phyloP scores from a whole-genome alignment of 208 protist species.

The Tritrichomonas foetus region DNA sequence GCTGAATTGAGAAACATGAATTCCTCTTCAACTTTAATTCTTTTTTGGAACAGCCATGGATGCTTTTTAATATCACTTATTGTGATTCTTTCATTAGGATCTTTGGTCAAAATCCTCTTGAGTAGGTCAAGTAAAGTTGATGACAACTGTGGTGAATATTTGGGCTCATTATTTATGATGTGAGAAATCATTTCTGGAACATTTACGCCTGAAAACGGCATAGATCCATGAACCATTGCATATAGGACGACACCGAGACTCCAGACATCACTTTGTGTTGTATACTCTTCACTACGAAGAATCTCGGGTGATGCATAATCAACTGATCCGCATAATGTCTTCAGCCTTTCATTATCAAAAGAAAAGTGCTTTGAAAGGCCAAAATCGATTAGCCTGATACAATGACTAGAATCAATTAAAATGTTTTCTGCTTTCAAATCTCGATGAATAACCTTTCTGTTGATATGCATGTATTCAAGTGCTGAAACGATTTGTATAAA shows the following conservation, averaged over 20 bases:
- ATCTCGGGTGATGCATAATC: neutral
- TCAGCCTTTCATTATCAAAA: neutral
- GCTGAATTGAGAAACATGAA: too few species aligned
- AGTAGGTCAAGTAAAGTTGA: neutral
- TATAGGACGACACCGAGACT: neutral
- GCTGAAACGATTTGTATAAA: neutral
- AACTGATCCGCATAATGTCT: neutral
- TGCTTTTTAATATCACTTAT: too few species aligned
- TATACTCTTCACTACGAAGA: neutral
- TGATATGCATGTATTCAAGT: neutral
- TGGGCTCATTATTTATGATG: neutral
- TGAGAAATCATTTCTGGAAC: neutral
- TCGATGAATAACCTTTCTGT: neutral
- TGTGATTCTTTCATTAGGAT: too few species aligned
- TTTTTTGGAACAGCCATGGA: too few species aligned
- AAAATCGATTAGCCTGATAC: neutral
- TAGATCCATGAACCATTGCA: neutral
- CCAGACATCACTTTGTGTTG: neutral
- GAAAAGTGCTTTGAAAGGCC: neutral
- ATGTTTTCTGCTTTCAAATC: conserved; percentile 15
- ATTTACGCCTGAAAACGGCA: neutral
- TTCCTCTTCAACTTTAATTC: too few species aligned
- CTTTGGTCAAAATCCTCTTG: neutral
- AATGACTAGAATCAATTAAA: neutral
- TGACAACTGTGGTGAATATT: neutral